phyloP scores from a whole-genome alignment of 2,329 filamentous ascomycete genomes.

The Nigrograna mackinnonii region DNA sequence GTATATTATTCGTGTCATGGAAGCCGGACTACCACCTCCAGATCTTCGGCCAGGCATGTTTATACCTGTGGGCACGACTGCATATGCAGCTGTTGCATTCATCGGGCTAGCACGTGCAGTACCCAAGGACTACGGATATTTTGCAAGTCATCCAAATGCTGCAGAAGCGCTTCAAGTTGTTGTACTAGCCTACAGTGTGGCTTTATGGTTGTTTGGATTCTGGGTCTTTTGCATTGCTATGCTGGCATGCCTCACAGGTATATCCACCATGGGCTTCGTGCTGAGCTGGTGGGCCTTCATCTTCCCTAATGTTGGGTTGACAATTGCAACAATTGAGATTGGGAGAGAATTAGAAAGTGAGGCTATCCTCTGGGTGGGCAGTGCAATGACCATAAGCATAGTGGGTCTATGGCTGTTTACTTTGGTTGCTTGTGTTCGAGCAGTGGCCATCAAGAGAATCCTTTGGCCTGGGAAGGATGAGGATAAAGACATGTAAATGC shows the following conservation, averaged over 20 bases:
- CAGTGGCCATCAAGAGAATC: slow-evolving; percentile 55
- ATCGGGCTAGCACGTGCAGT: slow-evolving; percentile 66
- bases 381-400: slow-evolving; percentile 54
- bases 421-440: slow-evolving; percentile 50
- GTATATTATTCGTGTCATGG: slow-evolving; percentile 69
- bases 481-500: slow-evolving; percentile 20
- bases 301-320: slow-evolving; percentile 46
- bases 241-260: slow-evolving; percentile 21
- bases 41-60: slow-evolving; percentile 70
- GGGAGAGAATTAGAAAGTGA: slow-evolving; percentile 33
- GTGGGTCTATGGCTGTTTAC: slow-evolving; percentile 57
- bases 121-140: slow-evolving; percentile 40
- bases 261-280: slow-evolving; percentile 51
- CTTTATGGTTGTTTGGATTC: slow-evolving; percentile 64
- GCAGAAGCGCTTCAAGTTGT: slow-evolving; percentile 43
- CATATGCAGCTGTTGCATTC: slow-evolving; percentile 71
- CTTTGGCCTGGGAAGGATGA: slow-evolving; percentile 54
- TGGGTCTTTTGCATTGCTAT: slow-evolving; percentile 54
- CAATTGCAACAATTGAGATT: slow-evolving; percentile 38
- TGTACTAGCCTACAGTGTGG: slow-evolving; percentile 51
- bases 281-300: slow-evolving; percentile 63
- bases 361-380: slow-evolving; percentile 42
- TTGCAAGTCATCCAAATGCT: slow-evolving; percentile 18
- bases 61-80: slow-evolving; percentile 71
- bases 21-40: slow-evolving; percentile 61